Base-by-base conservation (phyloP, 192 early-diverging fungal species). In the Mortierella claussenii region DNA sequence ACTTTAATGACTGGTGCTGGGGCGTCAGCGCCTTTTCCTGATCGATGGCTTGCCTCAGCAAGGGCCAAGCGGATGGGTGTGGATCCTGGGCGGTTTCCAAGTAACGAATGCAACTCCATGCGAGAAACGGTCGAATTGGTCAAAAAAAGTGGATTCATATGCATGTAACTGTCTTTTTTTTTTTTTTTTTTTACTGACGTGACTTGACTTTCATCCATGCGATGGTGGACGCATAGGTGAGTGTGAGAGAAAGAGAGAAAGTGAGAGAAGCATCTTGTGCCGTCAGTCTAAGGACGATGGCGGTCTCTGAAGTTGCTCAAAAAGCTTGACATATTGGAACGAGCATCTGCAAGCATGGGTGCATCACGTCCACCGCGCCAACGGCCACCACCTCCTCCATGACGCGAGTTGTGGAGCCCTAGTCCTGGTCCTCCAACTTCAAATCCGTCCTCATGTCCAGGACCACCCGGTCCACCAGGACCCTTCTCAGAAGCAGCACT, bases 221-320 rank as follows among this genome's bases (percentile, higher is more conserved):
- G n/a, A n/a, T n/a, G n/a, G n/a, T n/a, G n/a, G n/a, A n/a, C n/a
- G n/a, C n/a, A n/a, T n/a, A n/a, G n/a, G n/a, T n/a, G n/a, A n/a
- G n/a, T n/a, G n/a, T n/a, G n/a, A n/a, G n/a, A n/a, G n/a, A n/a
- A n/a, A n/a, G n/a, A n/a, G n/a, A n/a, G n/a, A n/a, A n/a, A n/a
- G n/a, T n/a, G n/a, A n/a, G n/a, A n/a, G n/a, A n/a, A n/a, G n/a
- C n/a, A n/a, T n/a, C n/a, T n/a, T n/a, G n/a, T n/a, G n/a, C n/a
- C n/a, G n/a, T n/a, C n/a, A n/a, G n/a, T n/a, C 65, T 55, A 75
- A n/a, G 53, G 40, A 31, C 48, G 62, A 11, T 51, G 47, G 21
- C 62, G 61, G 13, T 65, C 61, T 31, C 69, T 28, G 46, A 73
- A 65, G 55, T 21, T 75, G 56, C 56, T 75, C 49, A 75, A 42